phyloP scores from a whole-genome alignment of 352 stramenopile species.

The Blastocystis sp. region DNA sequence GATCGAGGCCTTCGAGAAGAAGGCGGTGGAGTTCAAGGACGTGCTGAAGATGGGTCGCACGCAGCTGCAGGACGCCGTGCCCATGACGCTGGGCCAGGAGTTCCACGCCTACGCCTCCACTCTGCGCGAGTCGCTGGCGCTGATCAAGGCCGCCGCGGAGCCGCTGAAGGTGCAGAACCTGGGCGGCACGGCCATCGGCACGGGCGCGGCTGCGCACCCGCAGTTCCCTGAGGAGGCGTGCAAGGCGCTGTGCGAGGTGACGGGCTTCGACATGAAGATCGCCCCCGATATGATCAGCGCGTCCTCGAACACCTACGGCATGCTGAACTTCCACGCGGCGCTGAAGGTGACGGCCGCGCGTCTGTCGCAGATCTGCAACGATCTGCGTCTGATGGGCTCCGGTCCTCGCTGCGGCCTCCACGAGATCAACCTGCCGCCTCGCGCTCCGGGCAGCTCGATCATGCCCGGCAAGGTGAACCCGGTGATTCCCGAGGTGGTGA shows the following conservation, averaged over 20 bases:
- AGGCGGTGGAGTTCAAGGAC: constrained; percentile 70
- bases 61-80: constrained; percentile 75
- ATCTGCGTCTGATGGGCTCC: too few relatives aligned
- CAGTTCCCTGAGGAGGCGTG: constrained; percentile 15
- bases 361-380: constrained; percentile 39
- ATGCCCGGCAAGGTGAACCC: too few relatives aligned
- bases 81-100: constrained; percentile 69
- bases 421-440: too few relatives aligned
- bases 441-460: too few relatives aligned
- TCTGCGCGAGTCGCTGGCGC: constrained; percentile 75
- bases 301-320: constrained; percentile 43
- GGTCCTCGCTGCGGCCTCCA: too few relatives aligned
- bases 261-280: constrained; percentile 57
- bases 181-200: constrained; percentile 76
- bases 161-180: constrained; percentile 75
- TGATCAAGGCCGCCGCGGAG: constrained; percentile 74
- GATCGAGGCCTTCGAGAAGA: too few relatives aligned
- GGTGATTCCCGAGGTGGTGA: too few relatives aligned
- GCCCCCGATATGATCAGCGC: constrained; percentile 38
- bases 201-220: constrained; percentile 70
- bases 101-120: constrained; percentile 1
- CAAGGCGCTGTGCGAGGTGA: constrained; percentile 57
- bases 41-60: constrained; percentile 77
- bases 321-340: constrained; percentile 54
- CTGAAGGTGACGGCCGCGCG: constrained; percentile 9